Evolutionary conservation across 768 basidiomycete genomes (phyloP).

Genomic region (Xerocomus potaroensis): DNA sequence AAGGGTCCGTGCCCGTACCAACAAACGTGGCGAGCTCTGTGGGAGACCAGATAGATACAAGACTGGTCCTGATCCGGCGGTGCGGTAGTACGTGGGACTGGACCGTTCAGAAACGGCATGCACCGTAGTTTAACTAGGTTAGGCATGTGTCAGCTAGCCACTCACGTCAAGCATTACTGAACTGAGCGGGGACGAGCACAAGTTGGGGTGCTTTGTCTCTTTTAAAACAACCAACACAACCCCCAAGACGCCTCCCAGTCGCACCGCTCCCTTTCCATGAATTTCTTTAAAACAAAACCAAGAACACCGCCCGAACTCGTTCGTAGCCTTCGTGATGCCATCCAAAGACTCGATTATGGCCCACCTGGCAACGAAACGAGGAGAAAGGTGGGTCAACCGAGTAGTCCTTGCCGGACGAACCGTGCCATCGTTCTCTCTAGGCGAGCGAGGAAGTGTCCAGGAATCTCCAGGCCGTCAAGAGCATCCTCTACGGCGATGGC

Average conservation of each 20-base stretch:
- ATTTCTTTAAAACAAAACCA: conserved; percentile 93
- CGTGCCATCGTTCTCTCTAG: conserved; percentile 36
- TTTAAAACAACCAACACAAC: background rate
- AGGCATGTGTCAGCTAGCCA: background rate
- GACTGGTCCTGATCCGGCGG: no score
- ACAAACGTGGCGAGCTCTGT: no score
- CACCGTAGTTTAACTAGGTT: conserved; percentile 7
- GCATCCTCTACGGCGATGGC: conserved; percentile 81
- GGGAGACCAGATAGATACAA: no score
- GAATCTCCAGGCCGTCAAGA: conserved; percentile 87
- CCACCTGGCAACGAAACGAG: conserved; percentile 72
- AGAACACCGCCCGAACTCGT: conserved; percentile 87
- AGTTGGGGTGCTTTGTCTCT: background rate
- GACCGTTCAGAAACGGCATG: conserved; percentile 10
- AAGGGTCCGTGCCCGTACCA: no score
- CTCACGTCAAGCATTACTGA: background rate
- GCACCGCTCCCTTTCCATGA: conserved; percentile 57
- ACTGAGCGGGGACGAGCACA: background rate
- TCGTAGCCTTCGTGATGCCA: conserved; percentile 71
- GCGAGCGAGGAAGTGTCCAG: conserved; percentile 87
- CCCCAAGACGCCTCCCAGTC: no score
- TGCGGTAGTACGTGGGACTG: conserved; percentile 1
- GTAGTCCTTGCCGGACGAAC: background rate
- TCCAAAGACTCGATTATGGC: conserved; percentile 69
- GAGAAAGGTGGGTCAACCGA: conserved; percentile 60